A percentile compares a stretch with the other conserved stretches of the same genome.
Conservation (phyloP, 179 eudicot species). For the Beta macrorhiza region DNA sequence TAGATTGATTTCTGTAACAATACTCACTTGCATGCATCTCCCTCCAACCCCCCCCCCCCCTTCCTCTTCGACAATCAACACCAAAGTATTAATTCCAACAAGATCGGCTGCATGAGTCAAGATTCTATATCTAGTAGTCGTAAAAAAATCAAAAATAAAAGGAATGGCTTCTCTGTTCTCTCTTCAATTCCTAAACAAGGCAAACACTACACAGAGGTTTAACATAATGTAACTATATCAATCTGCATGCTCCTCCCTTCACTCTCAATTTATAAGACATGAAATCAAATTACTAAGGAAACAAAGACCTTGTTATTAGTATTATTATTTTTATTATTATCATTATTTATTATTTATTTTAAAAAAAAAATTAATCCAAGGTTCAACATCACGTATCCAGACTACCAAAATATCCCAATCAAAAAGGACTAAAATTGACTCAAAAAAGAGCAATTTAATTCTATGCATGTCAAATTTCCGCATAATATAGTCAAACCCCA, state of each 20-base stretch:
- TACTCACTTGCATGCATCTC: neutral
- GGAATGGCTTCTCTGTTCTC: neutral
- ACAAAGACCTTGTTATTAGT: neutral
- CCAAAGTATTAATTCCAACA: no score
- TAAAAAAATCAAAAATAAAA: neutral
- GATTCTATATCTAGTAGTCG: no score
- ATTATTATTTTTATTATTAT: no score
- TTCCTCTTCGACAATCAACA: no score
- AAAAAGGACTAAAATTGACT: neutral
- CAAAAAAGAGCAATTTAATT: neutral
- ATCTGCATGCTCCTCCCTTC: neutral
- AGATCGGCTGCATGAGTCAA: no score
- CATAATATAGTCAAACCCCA: neutral
- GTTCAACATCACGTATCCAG: no score
- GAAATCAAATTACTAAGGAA: neutral
- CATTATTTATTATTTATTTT: no score
- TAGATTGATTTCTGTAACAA: neutral
- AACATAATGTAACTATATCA: no score
- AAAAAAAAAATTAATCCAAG: no score
- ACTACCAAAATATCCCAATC: no score
- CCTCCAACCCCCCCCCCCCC: neutral
- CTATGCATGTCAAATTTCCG: neutral
- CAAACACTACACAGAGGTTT: neutral
- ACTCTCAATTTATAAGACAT: neutral
- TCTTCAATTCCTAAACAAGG: neutral